Conservation (phyloP, 768 basidiomycete genomes). For the Leccinum rimulosum region DNA sequence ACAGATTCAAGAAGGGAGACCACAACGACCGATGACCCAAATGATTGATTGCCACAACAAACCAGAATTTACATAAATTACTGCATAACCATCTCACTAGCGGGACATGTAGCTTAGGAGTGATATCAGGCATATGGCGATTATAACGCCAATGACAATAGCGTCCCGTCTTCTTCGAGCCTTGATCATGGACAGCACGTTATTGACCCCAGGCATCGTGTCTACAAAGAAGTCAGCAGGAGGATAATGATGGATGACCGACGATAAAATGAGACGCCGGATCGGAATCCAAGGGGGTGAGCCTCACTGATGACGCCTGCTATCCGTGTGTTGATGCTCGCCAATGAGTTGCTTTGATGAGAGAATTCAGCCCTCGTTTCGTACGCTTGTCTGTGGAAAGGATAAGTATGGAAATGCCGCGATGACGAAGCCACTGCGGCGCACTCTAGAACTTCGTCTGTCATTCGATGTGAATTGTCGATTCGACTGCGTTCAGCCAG, state of each 20-base stretch:
- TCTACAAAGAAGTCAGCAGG: conserved; percentile 39
- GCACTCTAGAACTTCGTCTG: conserved; percentile 86
- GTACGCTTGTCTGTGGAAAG: conserved; percentile 78
- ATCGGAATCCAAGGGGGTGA: no score
- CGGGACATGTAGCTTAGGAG: conserved; percentile 49
- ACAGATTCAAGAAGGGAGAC: conserved; percentile 49
- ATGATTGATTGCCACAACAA: neutral
- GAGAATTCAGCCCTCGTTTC: conserved; percentile 93
- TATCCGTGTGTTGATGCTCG: conserved; percentile 84
- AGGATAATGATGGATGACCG: neutral
- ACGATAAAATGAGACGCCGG: no score
- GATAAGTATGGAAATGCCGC: neutral
- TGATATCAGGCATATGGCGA: conserved; percentile 76
- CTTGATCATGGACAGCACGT: conserved; percentile 88
- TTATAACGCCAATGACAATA: conserved; percentile 83
- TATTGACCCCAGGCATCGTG: conserved; percentile 94
- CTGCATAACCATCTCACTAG: conserved; percentile 15
- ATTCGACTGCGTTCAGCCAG: conserved; percentile 86
- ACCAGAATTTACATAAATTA: conserved; percentile 1
- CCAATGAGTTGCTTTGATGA: conserved; percentile 71
- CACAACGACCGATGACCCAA: conserved; percentile 27
- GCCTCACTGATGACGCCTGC: conserved; percentile 72
- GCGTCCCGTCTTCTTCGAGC: conserved; percentile 86
- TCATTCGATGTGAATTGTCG: conserved; percentile 93
- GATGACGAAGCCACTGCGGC: conserved; percentile 25